phyloP scores from a whole-genome alignment of 805 yeast genomes.

The Pichia exigua region DNA sequence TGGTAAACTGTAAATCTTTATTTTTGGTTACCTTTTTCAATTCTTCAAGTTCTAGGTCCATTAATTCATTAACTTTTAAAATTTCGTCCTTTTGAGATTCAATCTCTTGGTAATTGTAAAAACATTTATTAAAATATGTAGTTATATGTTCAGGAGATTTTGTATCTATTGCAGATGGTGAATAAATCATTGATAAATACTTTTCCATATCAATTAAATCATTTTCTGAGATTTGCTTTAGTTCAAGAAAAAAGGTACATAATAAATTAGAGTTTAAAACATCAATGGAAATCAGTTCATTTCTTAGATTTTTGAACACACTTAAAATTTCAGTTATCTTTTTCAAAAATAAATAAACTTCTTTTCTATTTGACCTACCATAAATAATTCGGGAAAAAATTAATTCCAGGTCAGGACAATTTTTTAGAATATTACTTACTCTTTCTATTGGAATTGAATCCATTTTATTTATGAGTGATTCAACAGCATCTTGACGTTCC shows the following conservation, averaged over 20 bases:
- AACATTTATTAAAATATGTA: slow-evolving; percentile 36
- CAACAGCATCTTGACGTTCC: slow-evolving; percentile 56
- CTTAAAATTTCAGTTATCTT: slow-evolving; percentile 34
- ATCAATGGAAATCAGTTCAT: slow-evolving; percentile 14
- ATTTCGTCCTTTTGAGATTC: slow-evolving; percentile 36
- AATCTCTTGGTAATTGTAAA: slow-evolving; percentile 31
- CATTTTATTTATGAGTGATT: slow-evolving; percentile 35
- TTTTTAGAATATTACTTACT: slow-evolving; percentile 21
- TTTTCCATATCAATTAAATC: slow-evolving; percentile 1
- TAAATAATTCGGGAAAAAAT: slow-evolving; percentile 53
- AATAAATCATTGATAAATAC: slow-evolving; percentile 39
- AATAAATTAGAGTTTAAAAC: slow-evolving; percentile 13
- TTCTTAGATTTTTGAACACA: slow-evolving; percentile 18
- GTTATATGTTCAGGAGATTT: slow-evolving; percentile 29
- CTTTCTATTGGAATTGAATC: slow-evolving; percentile 30
- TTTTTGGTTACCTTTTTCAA: slow-evolving; percentile 35
- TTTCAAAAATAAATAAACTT: slow-evolving; percentile 46
- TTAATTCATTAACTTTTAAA: slow-evolving; percentile 34
- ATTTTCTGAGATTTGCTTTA: neutral
- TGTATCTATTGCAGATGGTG: slow-evolving; percentile 44
- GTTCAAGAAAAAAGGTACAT: slow-evolving; percentile 5
- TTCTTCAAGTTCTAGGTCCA: slow-evolving; percentile 45
- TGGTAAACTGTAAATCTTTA: slow-evolving; percentile 8
- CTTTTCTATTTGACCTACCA: slow-evolving; percentile 49
- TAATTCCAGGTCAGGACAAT: slow-evolving; percentile 48